phyloP scores from a whole-genome alignment of 2,329 filamentous ascomycete genomes.

The Fusarium bactridioides region DNA sequence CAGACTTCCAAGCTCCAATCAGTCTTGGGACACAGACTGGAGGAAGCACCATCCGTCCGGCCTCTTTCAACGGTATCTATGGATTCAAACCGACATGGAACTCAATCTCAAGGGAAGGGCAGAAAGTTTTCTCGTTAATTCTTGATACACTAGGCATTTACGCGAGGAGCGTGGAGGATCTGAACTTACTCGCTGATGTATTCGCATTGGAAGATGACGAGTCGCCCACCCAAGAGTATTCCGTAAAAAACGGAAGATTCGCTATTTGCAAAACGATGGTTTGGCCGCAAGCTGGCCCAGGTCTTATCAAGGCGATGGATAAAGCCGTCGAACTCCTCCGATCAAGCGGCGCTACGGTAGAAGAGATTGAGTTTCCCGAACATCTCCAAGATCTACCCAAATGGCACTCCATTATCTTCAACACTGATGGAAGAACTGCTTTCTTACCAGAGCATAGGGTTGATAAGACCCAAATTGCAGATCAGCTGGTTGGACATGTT shows the following conservation, averaged over 20 bases:
- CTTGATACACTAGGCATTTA: slow-evolving; percentile 68
- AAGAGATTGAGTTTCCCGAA: slow-evolving; percentile 58
- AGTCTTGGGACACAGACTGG: slow-evolving; percentile 69
- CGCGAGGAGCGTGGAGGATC: slow-evolving; percentile 61
- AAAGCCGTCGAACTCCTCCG: slow-evolving; percentile 47
- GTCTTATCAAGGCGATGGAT: slow-evolving; percentile 49
- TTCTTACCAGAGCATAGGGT: slow-evolving; percentile 61
- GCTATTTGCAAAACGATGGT: slow-evolving; percentile 60
- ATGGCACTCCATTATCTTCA: slow-evolving; percentile 56
- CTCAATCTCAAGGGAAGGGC: slow-evolving; percentile 8
- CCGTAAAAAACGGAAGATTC: slow-evolving; percentile 55
- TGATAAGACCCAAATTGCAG: slow-evolving; percentile 52
- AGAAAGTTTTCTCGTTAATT: slow-evolving; percentile 11
- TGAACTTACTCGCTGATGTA: slow-evolving; percentile 60
- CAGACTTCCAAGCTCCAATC: slow-evolving; percentile 65
- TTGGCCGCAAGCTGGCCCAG: slow-evolving; percentile 54
- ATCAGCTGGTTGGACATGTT: slow-evolving; percentile 54
- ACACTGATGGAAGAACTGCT: slow-evolving; percentile 57
- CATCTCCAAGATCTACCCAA: slow-evolving; percentile 46
- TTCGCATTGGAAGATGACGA: slow-evolving; percentile 62
- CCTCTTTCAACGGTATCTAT: slow-evolving; percentile 64
- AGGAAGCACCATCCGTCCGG: slow-evolving; percentile 67
- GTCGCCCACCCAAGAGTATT: slow-evolving; percentile 30
- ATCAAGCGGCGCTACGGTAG: slow-evolving; percentile 55
- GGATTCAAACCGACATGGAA: slow-evolving; percentile 34